These are phyloP conservation scores for Clitopilus hobsonii DNA, from an alignment of 768 basidiomycete species.

Conservation along the genomic window DNA sequence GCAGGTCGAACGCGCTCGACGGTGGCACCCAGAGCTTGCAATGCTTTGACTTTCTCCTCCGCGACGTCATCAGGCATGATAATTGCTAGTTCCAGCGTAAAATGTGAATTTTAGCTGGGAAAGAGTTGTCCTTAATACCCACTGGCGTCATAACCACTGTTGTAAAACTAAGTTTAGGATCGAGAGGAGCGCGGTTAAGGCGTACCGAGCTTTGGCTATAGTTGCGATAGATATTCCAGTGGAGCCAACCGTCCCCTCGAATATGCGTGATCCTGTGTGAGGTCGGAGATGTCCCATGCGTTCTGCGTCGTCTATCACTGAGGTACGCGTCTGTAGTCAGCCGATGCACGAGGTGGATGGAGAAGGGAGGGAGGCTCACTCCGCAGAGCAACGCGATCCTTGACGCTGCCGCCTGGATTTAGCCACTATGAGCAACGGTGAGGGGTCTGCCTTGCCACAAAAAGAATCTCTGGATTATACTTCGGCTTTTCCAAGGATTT, in stretches of 20 bases:
- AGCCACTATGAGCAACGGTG: conserved; percentile 54
- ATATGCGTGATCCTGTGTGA: conserved; percentile 86
- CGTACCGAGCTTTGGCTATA: conserved; percentile 80
- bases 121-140: no score
- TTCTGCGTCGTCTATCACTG: conserved; percentile 96
- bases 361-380: conserved; percentile 44
- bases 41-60: conserved; percentile 83
- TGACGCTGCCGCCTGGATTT: conserved; percentile 97
- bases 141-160: conserved; percentile 88
- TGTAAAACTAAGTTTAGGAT: conserved; percentile 1
- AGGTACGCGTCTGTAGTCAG: not conserved
- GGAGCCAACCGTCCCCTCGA: conserved; percentile 95
- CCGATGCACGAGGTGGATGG: not conserved
- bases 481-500: conserved; percentile 95
- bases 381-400: conserved; percentile 92
- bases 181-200: not conserved
- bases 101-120: no score
- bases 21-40: conserved; percentile 81
- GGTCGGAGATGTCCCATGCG: conserved; percentile 76
- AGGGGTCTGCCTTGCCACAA: not conserved
- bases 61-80: conserved; percentile 90
- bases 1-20: conserved; percentile 90
- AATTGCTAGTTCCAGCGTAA: no score
- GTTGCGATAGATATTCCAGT: conserved; percentile 97
- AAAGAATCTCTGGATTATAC: conserved; percentile 30